These are phyloP conservation scores for Arxiozyma telluris DNA, from an alignment of 1,139 yeast species.

Conservation along the genomic window DNA sequence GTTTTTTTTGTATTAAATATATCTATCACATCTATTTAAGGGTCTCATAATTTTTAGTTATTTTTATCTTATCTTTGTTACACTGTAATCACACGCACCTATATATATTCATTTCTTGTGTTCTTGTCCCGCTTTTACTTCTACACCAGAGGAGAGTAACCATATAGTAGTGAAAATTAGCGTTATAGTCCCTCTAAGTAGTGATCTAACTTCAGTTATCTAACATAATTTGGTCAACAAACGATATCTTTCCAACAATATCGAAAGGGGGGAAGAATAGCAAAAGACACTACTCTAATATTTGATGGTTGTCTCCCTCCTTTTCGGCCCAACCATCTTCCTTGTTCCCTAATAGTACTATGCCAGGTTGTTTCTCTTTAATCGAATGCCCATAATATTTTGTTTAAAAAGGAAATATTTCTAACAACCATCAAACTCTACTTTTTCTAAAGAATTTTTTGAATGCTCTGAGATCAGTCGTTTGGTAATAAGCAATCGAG, in stretches of 20 bases:
- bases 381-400: no score
- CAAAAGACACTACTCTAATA: neutral
- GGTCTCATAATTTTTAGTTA: neutral
- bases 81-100: neutral
- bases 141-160: neutral
- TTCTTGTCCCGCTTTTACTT: no score
- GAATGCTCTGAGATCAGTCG: no score
- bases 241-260: neutral
- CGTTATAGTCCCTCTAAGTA: neutral
- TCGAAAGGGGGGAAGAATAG: neutral
- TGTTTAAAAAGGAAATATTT: no score
- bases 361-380: no score
- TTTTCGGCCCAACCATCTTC: no score
- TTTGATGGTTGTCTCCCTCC: neutral
- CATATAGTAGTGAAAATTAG: neutral
- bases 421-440: no score
- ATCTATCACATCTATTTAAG: neutral
- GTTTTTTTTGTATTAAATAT: no score
- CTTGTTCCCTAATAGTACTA: no score
- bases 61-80: no score
- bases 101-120: neutral
- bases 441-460: no score
- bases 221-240: neutral
- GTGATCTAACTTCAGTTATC: neutral
- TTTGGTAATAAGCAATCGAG: no score